Conservation (phyloP, 83 land plant species). For the Picea engelmannii region DNA sequence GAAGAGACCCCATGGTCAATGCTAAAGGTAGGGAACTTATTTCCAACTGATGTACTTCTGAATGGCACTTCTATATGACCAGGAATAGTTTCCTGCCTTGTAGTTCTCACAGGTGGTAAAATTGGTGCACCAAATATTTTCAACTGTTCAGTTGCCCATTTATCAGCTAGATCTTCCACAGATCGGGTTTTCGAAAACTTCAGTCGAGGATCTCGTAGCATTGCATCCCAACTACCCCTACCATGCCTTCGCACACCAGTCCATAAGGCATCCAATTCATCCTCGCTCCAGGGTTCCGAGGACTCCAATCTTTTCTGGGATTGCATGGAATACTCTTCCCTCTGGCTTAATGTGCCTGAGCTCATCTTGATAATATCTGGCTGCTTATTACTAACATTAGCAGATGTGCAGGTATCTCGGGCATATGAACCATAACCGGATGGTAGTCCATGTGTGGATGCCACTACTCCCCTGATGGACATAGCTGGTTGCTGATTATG, state of each 20-base stretch:
- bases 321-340: constrained; percentile 14
- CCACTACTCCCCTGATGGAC: not conserved
- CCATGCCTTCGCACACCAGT: constrained; percentile 96
- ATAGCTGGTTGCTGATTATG: constrained; percentile 1
- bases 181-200: constrained; percentile 61
- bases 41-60: constrained; percentile 53
- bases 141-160: constrained; percentile 84
- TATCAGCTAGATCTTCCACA: constrained; percentile 68
- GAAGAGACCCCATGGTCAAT: not conserved
- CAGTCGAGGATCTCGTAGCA: constrained; percentile 81
- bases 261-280: constrained; percentile 96
- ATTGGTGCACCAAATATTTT: constrained; percentile 61
- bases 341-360: not conserved
- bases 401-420: constrained; percentile 7
- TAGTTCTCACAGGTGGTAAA: constrained; percentile 18
- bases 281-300: constrained; percentile 77
- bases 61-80: constrained; percentile 35
- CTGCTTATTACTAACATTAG: not conserved
- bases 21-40: constrained; percentile 29
- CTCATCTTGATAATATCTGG: constrained; percentile 5
- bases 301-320: constrained; percentile 7
- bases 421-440: constrained; percentile 13
- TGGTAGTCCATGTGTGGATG: constrained; percentile 10
- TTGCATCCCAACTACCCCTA: constrained; percentile 77
- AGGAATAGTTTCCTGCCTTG: too few species aligned